Percentiles rank a stretch among this genome's conserved stretches.
Conservation (phyloP, 768 basidiomycete species). For the Boletus rex-veris region DNA sequence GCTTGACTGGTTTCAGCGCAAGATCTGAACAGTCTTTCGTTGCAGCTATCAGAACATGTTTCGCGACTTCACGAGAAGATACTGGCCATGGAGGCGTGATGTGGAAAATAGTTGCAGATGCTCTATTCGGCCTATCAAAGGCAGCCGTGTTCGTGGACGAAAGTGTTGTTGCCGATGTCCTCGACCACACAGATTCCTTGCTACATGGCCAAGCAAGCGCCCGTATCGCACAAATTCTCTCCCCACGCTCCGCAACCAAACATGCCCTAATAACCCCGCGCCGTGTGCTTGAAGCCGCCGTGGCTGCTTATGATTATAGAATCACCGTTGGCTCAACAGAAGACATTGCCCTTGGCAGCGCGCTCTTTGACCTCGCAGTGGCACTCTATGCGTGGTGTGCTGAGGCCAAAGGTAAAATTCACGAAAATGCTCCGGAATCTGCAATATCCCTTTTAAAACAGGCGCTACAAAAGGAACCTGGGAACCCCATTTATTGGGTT, state of each 20-base stretch:
- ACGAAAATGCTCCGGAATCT: constrained; percentile 36
- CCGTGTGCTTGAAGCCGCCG: constrained; percentile 47
- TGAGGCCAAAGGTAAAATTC: constrained; percentile 21
- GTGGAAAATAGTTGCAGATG: constrained; percentile 86
- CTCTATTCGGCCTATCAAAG: constrained; percentile 61
- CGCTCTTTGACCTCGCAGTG: constrained; percentile 72
- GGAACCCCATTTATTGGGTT: constrained; percentile 76
- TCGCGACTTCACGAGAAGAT: constrained; percentile 46
- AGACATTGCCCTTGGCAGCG: constrained; percentile 48
- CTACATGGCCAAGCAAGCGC: constrained; percentile 40
- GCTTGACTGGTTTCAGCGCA: constrained; percentile 63
- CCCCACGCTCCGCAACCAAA: constrained; percentile 27
- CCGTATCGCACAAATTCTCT: constrained; percentile 41
- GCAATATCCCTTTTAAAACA: constrained; percentile 57
- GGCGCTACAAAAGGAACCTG: constrained; percentile 70
- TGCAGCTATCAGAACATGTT: constrained; percentile 49
- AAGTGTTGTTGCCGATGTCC: constrained; percentile 31
- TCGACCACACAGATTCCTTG: constrained; percentile 36
- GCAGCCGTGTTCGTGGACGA: constrained; percentile 49
- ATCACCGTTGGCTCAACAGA: constrained; percentile 55
- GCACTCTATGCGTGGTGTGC: constrained; percentile 51
- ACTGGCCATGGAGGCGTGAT: constrained; percentile 65
- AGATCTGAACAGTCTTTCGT: constrained; percentile 75
- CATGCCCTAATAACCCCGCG: constrained; percentile 27
- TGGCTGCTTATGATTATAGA: constrained; percentile 60